Evolutionary conservation across 805 yeast species (phyloP), one percentile per base, ranked within the genome.

Genomic region (Candida krabiensis): DNA sequence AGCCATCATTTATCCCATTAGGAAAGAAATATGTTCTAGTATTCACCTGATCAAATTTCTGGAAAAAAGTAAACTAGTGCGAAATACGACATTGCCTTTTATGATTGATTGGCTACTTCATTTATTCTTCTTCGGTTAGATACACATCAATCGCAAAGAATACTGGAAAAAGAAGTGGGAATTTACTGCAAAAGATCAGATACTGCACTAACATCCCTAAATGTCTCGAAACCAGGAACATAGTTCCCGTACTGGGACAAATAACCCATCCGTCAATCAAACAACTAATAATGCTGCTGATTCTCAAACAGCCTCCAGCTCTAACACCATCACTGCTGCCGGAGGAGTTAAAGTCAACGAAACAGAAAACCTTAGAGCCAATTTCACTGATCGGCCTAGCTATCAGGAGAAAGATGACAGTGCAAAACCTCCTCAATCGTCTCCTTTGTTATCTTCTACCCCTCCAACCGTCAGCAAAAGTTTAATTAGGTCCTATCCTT

Each of bases 381-480:
- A 61, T 19, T 68, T 70, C 50, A 64, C 72, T 0, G 69, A 70
- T 5, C 53, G 63, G 34, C 55, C 67, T 13, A 55, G 46, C 29
- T 28, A 28, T 7, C 26, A 25, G 11, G 24, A 33, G 9, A 28
- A 31, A 5, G 15, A 28, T 9, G 44, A 30, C 11, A 11, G 27
- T 7, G 16, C 34, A 26, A 47, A 33, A 19, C 43, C 55, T 44
- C 70, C 78, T 35, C 67, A 75, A 43, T 75, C 93, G 1, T 85
- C 96, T 3, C 96, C 97, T 1, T 71, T 93, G 47, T 72, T 88
- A 26, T 79, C 88, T 2, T 79, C 88, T 1, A 93, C 99, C 0
- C 98, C 98, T 2, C 93, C 96, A 2, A 78, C 89, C 1, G 87
- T 91, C 11, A 82, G 96, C 21, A 85, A 86, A 51, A 86, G 93